Evolutionary conservation across 2,329 filamentous ascomycete genomes (phyloP).

Genomic region (Colletotrichum sp.): DNA sequence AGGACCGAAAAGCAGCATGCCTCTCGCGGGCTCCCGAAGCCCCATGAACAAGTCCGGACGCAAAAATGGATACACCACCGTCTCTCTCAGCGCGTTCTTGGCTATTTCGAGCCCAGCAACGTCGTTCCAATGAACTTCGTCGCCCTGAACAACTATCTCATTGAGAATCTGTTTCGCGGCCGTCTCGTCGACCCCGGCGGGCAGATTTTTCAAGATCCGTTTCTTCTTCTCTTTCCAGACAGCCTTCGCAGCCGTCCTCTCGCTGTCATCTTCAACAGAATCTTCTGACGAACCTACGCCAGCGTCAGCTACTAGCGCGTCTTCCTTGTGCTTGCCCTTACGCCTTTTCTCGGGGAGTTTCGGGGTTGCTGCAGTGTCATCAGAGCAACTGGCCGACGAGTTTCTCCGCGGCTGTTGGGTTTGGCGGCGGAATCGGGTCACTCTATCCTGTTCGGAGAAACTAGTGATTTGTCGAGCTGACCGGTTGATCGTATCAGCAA

Average conservation of each 20-base stretch:
- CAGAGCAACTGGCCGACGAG: slow-evolving; percentile 8
- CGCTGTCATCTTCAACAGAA: slow-evolving; percentile 39
- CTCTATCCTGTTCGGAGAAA: slow-evolving; percentile 5
- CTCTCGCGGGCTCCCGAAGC: slow-evolving; percentile 88
- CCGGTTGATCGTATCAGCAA: not conserved
- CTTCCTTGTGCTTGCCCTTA: slow-evolving; percentile 34
- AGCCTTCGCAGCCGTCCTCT: slow-evolving; percentile 43
- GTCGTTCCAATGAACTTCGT: slow-evolving; percentile 94
- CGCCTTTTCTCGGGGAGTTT: not conserved
- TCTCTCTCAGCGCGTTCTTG: slow-evolving; percentile 91
- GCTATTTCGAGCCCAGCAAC: slow-evolving; percentile 90
- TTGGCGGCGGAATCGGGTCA: not conserved
- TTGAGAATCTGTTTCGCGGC: slow-evolving; percentile 93
- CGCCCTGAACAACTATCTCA: slow-evolving; percentile 92
- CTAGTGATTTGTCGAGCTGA: not conserved
- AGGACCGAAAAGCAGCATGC: slow-evolving; percentile 95
- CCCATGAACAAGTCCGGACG: slow-evolving; percentile 96
- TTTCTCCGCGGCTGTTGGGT: not conserved
- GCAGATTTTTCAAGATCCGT: slow-evolving; percentile 76
- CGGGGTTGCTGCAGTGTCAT: not conserved
- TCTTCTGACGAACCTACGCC: slow-evolving; percentile 54
- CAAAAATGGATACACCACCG: slow-evolving; percentile 95
- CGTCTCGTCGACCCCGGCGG: slow-evolving; percentile 78
- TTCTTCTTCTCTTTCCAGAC: slow-evolving; percentile 68
- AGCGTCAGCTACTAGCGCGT: slow-evolving; percentile 43